Evolutionary conservation across 2,329 filamentous ascomycete species (phyloP).

Genomic region (Nakataea oryzae): DNA sequence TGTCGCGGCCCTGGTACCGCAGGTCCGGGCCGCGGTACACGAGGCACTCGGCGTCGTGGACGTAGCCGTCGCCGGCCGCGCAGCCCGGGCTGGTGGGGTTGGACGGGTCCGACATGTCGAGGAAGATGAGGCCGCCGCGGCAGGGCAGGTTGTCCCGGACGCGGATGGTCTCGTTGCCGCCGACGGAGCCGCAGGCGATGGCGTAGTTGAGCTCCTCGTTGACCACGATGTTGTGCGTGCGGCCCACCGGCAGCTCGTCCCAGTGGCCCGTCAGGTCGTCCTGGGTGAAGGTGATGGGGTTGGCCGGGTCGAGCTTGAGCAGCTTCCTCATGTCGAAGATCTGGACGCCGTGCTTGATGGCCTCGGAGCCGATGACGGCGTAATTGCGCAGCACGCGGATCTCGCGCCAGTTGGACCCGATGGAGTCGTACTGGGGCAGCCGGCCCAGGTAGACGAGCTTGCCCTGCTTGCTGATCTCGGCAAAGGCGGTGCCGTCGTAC

Average conservation of each 20-base stretch:
- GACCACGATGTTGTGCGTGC: slow-evolving; percentile 4
- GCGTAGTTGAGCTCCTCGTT: slow-evolving; percentile 25
- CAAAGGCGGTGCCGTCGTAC: slow-evolving; percentile 42
- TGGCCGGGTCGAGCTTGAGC: slow-evolving; percentile 30
- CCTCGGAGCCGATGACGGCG: slow-evolving; percentile 28
- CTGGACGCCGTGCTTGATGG: slow-evolving; percentile 44
- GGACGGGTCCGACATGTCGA: slow-evolving; percentile 41
- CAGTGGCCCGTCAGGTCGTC: slow-evolving; percentile 1
- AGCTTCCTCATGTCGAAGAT: slow-evolving; percentile 53
- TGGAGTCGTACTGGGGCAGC: slow-evolving; percentile 28
- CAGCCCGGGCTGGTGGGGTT: slow-evolving; percentile 44
- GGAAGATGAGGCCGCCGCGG: slow-evolving; percentile 45
- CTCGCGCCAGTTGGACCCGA: slow-evolving; percentile 32
- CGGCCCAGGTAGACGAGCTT: slow-evolving; percentile 42
- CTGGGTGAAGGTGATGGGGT: slow-evolving; percentile 10
- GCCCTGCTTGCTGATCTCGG: slow-evolving; percentile 37
- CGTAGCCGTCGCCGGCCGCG: slow-evolving; percentile 38
- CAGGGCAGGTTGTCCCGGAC: slow-evolving; percentile 29
- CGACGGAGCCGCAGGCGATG: slow-evolving; percentile 25
- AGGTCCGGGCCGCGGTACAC: slow-evolving; percentile 39
- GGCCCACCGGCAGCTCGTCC: slow-evolving; percentile 1
- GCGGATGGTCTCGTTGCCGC: slow-evolving; percentile 1
- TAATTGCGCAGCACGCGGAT: slow-evolving; percentile 29
- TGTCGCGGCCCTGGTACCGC: slow-evolving; percentile 34
- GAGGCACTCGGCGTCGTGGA: slow-evolving; percentile 51